Conservation (phyloP, 768 basidiomycete genomes). For the Leccinum arenicola region DNA sequence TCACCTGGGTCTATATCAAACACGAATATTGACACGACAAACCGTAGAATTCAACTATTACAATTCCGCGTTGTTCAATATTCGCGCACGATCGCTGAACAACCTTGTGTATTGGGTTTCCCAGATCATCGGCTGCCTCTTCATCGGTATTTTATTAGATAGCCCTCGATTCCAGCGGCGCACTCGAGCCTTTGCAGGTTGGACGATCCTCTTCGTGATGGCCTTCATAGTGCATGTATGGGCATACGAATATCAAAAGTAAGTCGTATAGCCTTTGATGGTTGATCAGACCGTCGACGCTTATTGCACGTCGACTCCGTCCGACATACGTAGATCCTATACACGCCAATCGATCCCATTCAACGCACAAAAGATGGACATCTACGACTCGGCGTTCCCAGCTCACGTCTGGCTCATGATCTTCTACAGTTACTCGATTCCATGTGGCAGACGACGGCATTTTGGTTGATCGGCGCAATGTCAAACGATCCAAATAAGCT, state of each 20-base stretch:
- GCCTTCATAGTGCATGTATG: slow-evolving; percentile 69
- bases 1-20: slow-evolving; percentile 2
- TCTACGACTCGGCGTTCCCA: slow-evolving; percentile 29
- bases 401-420: slow-evolving; percentile 57
- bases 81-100: slow-evolving; percentile 71
- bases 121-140: slow-evolving; percentile 54
- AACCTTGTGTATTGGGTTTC: slow-evolving; percentile 78
- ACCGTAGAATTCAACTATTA: slow-evolving; percentile 69
- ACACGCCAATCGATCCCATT: slow-evolving; percentile 50
- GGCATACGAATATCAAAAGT: slow-evolving; percentile 76
- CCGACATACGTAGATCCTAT: slow-evolving; percentile 41
- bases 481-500: slow-evolving; percentile 76
- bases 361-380: slow-evolving; percentile 51
- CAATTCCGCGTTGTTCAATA: slow-evolving; percentile 73
- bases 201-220: slow-evolving; percentile 57
- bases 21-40: neutral
- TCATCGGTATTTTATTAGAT: slow-evolving; percentile 49
- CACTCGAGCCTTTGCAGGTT: slow-evolving; percentile 63
- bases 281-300: neutral
- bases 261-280: slow-evolving; percentile 10
- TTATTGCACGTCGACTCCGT: neutral
- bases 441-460: slow-evolving; percentile 78
- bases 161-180: slow-evolving; percentile 52
- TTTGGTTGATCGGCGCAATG: slow-evolving; percentile 84
- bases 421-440: slow-evolving; percentile 71